A percentile compares a stretch with the other conserved stretches of the same genome.
Conservation (phyloP, 345 rosid species). For the Eutrema heterophyllum region DNA sequence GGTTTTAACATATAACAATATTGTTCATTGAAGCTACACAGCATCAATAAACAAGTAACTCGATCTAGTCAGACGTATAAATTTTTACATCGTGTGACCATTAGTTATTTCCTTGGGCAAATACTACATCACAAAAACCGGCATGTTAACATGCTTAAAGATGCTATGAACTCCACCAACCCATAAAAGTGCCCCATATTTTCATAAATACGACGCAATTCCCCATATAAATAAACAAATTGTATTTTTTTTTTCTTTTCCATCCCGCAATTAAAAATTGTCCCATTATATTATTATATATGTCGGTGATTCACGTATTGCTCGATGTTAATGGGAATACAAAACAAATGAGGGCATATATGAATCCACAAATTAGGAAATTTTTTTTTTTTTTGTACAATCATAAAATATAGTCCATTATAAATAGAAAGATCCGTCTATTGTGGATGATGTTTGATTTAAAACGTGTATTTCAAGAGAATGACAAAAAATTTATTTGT, state of each 20-base stretch:
- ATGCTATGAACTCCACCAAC: background rate
- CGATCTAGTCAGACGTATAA: background rate
- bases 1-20: background rate
- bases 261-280: slow-evolving; percentile 2
- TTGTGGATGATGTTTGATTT: background rate
- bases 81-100: background rate
- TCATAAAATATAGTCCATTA: background rate
- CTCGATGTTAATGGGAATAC: background rate
- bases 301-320: slow-evolving; percentile 22
- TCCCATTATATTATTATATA: background rate
- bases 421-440: background rate
- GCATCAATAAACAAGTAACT: background rate
- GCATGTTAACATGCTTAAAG: background rate
- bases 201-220: slow-evolving; percentile 12
- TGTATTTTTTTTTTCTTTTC: background rate
- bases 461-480: background rate
- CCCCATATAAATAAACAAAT: slow-evolving; percentile 12
- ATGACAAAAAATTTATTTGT: background rate
- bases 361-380: background rate
- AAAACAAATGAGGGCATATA: background rate
- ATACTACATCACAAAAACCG: background rate
- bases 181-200: slow-evolving; percentile 4
- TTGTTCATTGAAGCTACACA: background rate
- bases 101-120: background rate
- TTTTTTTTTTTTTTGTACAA: background rate